Conservation (phyloP, 2,329 filamentous ascomycete genomes). For the Ceratocystis papillata region DNA sequence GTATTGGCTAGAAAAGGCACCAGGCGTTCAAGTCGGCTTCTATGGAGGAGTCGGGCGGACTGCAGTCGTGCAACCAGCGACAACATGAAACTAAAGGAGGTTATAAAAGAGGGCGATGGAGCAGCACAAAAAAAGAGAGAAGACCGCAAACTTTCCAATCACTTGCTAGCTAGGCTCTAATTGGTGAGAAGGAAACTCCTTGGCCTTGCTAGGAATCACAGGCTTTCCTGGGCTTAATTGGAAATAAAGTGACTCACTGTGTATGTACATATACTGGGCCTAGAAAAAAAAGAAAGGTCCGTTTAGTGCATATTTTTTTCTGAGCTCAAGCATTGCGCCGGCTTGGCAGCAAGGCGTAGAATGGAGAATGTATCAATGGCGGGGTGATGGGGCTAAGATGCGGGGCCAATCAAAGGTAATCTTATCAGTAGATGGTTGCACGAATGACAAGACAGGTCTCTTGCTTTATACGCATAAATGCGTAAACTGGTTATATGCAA, state of each 20-base stretch:
- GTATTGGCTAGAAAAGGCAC: not conserved
- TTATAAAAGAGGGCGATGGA: not conserved
- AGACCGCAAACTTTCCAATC: not conserved
- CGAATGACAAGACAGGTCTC: not conserved
- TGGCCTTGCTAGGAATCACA: not conserved
- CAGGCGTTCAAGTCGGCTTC: constrained; percentile 7
- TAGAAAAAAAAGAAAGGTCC: not conserved
- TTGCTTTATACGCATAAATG: not conserved
- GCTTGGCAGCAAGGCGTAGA: not conserved
- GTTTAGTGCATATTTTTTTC: constrained; percentile 13
- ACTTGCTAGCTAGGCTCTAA: not conserved
- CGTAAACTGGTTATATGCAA: constrained; percentile 7
- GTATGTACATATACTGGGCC: not conserved
- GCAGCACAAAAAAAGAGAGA: not conserved
- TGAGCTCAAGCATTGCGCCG: not conserved
- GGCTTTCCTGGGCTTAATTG: not conserved
- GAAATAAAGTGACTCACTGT: constrained; percentile 6
- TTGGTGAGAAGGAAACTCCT: constrained; percentile 7
- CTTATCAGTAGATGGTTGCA: constrained; percentile 9
- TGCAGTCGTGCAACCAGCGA: constrained; percentile 11
- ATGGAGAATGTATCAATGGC: not conserved
- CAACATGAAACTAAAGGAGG: not conserved
- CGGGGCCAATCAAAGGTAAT: constrained; percentile 8
- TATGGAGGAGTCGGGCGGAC: constrained; percentile 15
- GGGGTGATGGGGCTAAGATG: constrained; percentile 3